Evolutionary conservation across 2,329 filamentous ascomycete genomes (phyloP).

Genomic region (Diaporthe citri): DNA sequence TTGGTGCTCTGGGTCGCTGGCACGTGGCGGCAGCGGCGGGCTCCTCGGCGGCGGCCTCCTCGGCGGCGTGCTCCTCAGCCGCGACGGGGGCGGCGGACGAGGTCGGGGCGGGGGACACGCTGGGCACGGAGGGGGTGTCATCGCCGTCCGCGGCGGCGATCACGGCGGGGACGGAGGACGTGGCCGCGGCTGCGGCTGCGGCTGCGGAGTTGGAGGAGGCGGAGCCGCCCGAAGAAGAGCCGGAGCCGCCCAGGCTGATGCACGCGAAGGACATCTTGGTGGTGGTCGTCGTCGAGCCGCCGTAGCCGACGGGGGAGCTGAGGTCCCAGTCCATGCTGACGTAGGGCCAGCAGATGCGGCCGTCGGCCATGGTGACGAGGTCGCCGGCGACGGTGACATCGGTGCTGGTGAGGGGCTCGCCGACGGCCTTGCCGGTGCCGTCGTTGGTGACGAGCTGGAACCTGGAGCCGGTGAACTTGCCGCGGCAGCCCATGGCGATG

Average conservation of each 20-base stretch:
- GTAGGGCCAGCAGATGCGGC: constrained; percentile 72
- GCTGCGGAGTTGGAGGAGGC: background rate
- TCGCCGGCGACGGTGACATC: constrained; percentile 72
- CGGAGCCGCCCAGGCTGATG: constrained; percentile 43
- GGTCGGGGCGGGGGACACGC: background rate
- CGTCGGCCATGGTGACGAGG: constrained; percentile 71
- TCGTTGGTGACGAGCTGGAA: constrained; percentile 68
- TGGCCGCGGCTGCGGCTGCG: background rate
- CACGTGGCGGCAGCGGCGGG: background rate
- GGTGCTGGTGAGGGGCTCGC: constrained; percentile 60
- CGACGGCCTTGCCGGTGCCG: constrained; percentile 66
- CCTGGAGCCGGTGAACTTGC: constrained; percentile 69
- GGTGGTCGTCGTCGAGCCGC: constrained; percentile 47
- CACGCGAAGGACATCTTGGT: constrained; percentile 68
- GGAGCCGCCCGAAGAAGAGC: background rate
- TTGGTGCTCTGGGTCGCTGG: background rate
- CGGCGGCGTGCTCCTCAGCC: background rate
- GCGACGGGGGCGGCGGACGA: background rate
- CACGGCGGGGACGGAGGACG: background rate
- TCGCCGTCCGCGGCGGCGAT: background rate
- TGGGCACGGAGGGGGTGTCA: background rate
- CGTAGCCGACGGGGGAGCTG: constrained; percentile 39
- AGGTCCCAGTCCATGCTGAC: constrained; percentile 67
- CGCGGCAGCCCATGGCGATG: constrained; percentile 70
- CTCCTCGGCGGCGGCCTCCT: background rate